phyloP scores from a whole-genome alignment of 2,329 filamentous ascomycete species.

The Sclerotinia borealis region DNA sequence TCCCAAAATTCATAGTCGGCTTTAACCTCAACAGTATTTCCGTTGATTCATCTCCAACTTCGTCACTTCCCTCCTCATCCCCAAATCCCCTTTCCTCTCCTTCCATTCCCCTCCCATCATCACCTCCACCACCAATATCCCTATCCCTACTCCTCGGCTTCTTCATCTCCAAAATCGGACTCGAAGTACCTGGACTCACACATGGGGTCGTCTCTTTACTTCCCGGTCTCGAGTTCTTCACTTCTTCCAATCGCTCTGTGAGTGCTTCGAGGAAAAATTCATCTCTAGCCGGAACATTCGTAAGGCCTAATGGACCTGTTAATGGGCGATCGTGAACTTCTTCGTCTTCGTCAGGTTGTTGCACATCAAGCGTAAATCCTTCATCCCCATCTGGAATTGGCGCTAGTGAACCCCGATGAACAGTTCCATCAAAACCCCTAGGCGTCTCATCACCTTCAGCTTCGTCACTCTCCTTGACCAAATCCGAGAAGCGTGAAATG shows the following conservation, averaged over 20 bases:
- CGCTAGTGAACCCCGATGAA: background rate
- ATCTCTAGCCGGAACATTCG: constrained; percentile 19
- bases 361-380: background rate
- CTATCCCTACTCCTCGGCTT: background rate
- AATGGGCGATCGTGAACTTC: constrained; percentile 22
- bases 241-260: constrained; percentile 24
- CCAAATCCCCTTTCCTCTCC: constrained; percentile 10
- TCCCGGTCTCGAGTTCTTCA: constrained; percentile 13
- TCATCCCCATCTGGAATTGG: background rate
- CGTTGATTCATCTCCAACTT: constrained; percentile 11
- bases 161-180: constrained; percentile 11
- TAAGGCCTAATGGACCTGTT: constrained; percentile 25
- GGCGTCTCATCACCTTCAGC: constrained; percentile 28
- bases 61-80: background rate
- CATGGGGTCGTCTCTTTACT: constrained; percentile 10
- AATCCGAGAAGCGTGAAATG: constrained; percentile 45
- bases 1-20: constrained; percentile 26
- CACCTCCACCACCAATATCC: background rate
- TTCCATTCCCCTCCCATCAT: constrained; percentile 5
- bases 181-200: background rate
- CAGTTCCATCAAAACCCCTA: constrained; percentile 12
- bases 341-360: constrained; percentile 6
- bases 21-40: constrained; percentile 23
- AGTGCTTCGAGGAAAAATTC: constrained; percentile 25
- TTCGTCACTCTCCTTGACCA: constrained; percentile 26